These are phyloP conservation scores for Yamadazyma phyllophila DNA, from an alignment of 805 yeast species.

Conservation along the genomic window DNA sequence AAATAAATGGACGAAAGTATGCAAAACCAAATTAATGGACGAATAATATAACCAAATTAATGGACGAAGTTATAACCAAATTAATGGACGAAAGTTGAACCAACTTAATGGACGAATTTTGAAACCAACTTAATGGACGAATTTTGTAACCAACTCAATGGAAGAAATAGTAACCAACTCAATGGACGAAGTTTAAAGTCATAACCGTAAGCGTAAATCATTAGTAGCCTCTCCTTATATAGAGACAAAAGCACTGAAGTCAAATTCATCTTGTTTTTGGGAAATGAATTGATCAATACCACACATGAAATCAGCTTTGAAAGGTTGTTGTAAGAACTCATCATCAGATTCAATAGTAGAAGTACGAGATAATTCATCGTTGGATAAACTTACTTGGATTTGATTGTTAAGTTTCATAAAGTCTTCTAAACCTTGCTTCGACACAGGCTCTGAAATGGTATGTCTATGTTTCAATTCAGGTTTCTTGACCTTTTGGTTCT, in stretches of 20 bases:
- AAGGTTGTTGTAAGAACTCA: conserved; percentile 8
- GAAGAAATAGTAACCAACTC: conserved; percentile 9
- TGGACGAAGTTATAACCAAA: conserved; percentile 8
- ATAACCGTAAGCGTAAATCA: neutral
- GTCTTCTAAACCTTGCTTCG: conserved; percentile 23
- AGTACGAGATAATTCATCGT: conserved; percentile 7
- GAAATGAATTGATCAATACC: conserved; percentile 24
- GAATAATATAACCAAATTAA: conserved; percentile 5
- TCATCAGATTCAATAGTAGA: conserved; percentile 6
- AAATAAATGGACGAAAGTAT: conserved; percentile 8
- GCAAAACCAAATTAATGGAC: conserved; percentile 7
- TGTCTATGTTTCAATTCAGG: conserved; percentile 20
- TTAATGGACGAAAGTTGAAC: conserved; percentile 4
- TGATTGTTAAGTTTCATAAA: conserved; percentile 28
- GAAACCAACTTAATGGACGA: conserved; percentile 9
- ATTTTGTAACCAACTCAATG: neutral
- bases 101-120: conserved; percentile 9
- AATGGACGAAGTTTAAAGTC: conserved; percentile 9
- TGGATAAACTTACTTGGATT: conserved; percentile 13
- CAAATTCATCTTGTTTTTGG: conserved; percentile 28
- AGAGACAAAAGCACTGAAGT: conserved; percentile 20
- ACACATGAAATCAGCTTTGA: conserved; percentile 13
- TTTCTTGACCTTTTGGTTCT: conserved; percentile 12
- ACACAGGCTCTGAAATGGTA: conserved; percentile 23
- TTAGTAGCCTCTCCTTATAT: conserved; percentile 4